These are phyloP conservation scores for Wickerhamiella galacta DNA, from an alignment of 805 yeast species.

Conservation along the genomic window DNA sequence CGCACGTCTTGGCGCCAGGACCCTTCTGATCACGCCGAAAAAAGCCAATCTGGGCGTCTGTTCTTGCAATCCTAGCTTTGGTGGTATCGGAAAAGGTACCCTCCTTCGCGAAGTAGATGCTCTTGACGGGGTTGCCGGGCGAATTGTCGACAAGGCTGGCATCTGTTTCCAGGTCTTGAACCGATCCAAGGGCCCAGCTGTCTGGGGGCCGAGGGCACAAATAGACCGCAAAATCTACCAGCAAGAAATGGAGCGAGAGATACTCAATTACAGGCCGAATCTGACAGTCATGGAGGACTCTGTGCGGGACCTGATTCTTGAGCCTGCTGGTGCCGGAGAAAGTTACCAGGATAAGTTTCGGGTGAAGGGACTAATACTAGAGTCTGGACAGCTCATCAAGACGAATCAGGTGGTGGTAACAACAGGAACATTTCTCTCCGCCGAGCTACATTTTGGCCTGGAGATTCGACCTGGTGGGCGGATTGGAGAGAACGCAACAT, in stretches of 20 bases:
- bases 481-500: slow-evolving; percentile 81
- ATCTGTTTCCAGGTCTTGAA: slow-evolving; percentile 80
- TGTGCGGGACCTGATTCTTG: slow-evolving; percentile 68
- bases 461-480: slow-evolving; percentile 76
- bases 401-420: slow-evolving; percentile 67
- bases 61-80: slow-evolving; percentile 94
- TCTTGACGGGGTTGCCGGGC: slow-evolving; percentile 76
- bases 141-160: slow-evolving; percentile 84
- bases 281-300: slow-evolving; percentile 50
- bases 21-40: slow-evolving; percentile 64
- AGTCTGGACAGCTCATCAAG: slow-evolving; percentile 42
- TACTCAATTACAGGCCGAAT: slow-evolving; percentile 36
- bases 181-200: slow-evolving; percentile 83
- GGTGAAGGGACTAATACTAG: slow-evolving; percentile 58
- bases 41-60: slow-evolving; percentile 73
- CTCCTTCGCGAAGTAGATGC: slow-evolving; percentile 88
- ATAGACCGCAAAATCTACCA: slow-evolving; percentile 73
- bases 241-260: slow-evolving; percentile 56
- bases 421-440: slow-evolving; percentile 90
- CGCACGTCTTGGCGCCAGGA: slow-evolving; percentile 62
- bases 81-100: slow-evolving; percentile 97
- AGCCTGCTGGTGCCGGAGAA: slow-evolving; percentile 15
- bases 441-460: slow-evolving; percentile 85
- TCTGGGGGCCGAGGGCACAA: slow-evolving; percentile 97
- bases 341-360: slow-evolving; percentile 21